Conservation (phyloP, 192 early-diverging fungal genomes). For the Podila clonocystis region DNA sequence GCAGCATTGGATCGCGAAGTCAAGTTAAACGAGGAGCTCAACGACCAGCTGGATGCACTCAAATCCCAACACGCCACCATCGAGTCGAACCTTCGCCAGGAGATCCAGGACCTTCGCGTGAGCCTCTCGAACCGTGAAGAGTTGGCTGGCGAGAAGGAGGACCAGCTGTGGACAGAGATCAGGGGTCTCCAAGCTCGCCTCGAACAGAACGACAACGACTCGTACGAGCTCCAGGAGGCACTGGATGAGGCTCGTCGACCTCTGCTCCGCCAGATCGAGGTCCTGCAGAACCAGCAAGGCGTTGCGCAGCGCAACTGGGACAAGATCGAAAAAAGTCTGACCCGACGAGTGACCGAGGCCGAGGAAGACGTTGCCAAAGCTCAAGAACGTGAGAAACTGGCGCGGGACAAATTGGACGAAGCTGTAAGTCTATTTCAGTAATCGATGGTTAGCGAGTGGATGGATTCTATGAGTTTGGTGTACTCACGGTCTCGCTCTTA, state of each 20-base stretch:
- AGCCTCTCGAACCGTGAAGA: slow-evolving; percentile 53
- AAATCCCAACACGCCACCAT: slow-evolving; percentile 37
- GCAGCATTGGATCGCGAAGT: slow-evolving; percentile 60
- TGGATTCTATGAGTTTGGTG: neutral
- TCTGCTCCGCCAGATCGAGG: slow-evolving; percentile 56
- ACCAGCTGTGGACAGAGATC: slow-evolving; percentile 52
- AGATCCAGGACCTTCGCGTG: slow-evolving; percentile 58
- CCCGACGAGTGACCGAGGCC: slow-evolving; percentile 30
- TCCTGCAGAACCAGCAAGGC: slow-evolving; percentile 54
- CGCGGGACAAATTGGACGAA: slow-evolving; percentile 28
- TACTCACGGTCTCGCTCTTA: neutral
- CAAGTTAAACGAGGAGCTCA: slow-evolving; percentile 54
- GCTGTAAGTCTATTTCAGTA: slow-evolving; percentile 7
- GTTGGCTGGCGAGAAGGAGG: slow-evolving; percentile 54
- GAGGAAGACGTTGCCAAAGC: slow-evolving; percentile 30
- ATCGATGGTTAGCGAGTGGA: neutral
- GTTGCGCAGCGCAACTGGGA: slow-evolving; percentile 54
- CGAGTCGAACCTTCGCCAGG: slow-evolving; percentile 25
- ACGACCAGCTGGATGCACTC: slow-evolving; percentile 37
- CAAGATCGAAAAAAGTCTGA: slow-evolving; percentile 50
- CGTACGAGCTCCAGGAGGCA: slow-evolving; percentile 46
- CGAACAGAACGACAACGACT: slow-evolving; percentile 51
- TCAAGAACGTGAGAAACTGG: slow-evolving; percentile 23
- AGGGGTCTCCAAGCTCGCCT: slow-evolving; percentile 50
- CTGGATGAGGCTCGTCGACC: slow-evolving; percentile 58